Evolutionary conservation across 1,284 basidiomycete species (phyloP), one percentile per base, ranked within the genome.

Genomic region (Boletus semigastroideus): DNA sequence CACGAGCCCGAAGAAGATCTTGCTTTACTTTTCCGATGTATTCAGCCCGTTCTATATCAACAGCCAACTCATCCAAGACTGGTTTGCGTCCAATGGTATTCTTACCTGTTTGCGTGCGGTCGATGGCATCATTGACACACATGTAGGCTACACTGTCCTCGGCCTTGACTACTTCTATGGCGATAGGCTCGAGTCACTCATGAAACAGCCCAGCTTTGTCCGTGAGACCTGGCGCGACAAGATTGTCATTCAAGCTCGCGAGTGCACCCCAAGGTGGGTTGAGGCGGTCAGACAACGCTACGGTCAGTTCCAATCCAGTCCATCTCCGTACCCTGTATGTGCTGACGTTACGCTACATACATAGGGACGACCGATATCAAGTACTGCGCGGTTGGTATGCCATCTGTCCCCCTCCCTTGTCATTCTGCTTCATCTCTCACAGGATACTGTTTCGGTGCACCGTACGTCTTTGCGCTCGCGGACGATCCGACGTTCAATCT

Each of bases 161-260:
- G 80, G 79, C 2, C 63, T 76, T 34, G 82, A 83, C 54, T 83
- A 81, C 60, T 80, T 83, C 62, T 73, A 81, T 54, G 82, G 82
- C 7, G 79, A 83, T 52, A 67, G 74, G 9, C 52, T 81, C 2
- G 62, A 73, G n/a, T 66, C 72, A 14, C 65, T 67, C 33, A 48
- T 53, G 48, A 44, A 50, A 4, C 68, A 75, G 44, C 65, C 71
- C 9, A 72, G 59, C 20, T 81, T 78, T 46, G 69, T 76, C 55
- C 63, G 71, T 17, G 37, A 55, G 4, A 62, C 66, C 2, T 84
- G 80, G 79, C 61, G 72, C 17, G 52, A 53, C 12, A 73, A 70
- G 44, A 65, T 66, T 37, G 63, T 61, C 28, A 59, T 64, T 25
- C 63, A 66, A 19, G 76, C 80, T 4, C 55, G 47, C 10, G 68